phyloP scores from a whole-genome alignment of 176 grass and related monocot species.

The Leersia perrieri region DNA sequence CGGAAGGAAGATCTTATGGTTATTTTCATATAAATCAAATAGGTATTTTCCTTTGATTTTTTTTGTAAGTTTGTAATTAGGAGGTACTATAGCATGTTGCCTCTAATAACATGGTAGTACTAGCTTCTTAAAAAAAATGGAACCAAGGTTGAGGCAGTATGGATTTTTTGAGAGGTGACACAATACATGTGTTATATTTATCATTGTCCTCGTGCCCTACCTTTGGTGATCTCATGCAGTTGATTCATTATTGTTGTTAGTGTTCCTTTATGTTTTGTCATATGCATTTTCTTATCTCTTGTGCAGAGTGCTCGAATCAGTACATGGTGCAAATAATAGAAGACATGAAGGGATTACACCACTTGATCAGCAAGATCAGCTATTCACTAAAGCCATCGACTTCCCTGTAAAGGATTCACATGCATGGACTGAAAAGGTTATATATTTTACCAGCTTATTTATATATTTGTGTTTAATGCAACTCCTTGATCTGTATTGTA shows the following conservation, averaged over 20 bases:
- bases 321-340: conserved; percentile 52
- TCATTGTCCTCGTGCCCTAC: background rate
- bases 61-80: background rate
- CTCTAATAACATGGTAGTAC: background rate
- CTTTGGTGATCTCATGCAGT: background rate
- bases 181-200: background rate
- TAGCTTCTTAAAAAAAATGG: background rate
- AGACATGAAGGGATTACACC: conserved; percentile 51
- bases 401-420: conserved; percentile 74
- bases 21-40: background rate
- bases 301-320: conserved; percentile 64
- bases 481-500: background rate
- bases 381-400: conserved; percentile 63
- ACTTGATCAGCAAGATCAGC: conserved; percentile 65
- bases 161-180: background rate
- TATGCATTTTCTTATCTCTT: conserved; percentile 26
- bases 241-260: conserved; percentile 1
- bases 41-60: background rate
- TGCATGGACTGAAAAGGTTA: conserved; percentile 94
- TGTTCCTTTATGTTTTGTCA: conserved; percentile 16
- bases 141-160: background rate
- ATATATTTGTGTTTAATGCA: background rate
- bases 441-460: conserved; percentile 24
- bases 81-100: background rate
- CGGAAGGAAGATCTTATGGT: background rate